phyloP scores from a whole-genome alignment of 441 rosid species.

The Populus hybrid region DNA sequence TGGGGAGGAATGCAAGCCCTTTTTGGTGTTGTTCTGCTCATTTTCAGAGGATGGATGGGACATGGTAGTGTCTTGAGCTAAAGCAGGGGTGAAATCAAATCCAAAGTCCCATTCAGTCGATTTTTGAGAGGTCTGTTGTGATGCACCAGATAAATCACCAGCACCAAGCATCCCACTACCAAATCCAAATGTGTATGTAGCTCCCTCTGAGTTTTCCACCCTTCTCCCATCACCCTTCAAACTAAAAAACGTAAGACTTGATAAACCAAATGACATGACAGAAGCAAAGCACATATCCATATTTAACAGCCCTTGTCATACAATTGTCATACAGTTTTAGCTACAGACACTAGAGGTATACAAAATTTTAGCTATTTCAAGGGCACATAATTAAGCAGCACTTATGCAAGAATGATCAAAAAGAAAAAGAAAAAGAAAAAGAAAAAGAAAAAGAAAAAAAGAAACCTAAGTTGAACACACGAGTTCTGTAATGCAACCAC shows the following conservation, averaged over 20 bases:
- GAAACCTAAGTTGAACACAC: neutral
- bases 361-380: neutral
- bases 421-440: neutral
- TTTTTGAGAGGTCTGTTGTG: neutral
- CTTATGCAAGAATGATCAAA: neutral
- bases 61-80: neutral
- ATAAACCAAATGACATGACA: conserved; percentile 15
- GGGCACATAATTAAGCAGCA: neutral
- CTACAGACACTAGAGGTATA: neutral
- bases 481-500: neutral
- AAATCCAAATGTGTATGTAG: neutral
- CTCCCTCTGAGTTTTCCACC: neutral
- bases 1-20: neutral
- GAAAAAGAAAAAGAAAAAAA: neutral
- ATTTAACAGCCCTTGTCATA: neutral
- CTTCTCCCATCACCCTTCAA: conserved; percentile 23
- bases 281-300: neutral
- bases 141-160: neutral
- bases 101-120: neutral
- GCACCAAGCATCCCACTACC: neutral
- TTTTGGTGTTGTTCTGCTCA: conserved; percentile 17
- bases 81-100: neutral
- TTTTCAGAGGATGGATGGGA: neutral
- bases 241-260: conserved; percentile 21
- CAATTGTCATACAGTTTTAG: too few species aligned